phyloP scores from a whole-genome alignment of 2,329 filamentous ascomycete species.

The Talaromyces sp. region DNA sequence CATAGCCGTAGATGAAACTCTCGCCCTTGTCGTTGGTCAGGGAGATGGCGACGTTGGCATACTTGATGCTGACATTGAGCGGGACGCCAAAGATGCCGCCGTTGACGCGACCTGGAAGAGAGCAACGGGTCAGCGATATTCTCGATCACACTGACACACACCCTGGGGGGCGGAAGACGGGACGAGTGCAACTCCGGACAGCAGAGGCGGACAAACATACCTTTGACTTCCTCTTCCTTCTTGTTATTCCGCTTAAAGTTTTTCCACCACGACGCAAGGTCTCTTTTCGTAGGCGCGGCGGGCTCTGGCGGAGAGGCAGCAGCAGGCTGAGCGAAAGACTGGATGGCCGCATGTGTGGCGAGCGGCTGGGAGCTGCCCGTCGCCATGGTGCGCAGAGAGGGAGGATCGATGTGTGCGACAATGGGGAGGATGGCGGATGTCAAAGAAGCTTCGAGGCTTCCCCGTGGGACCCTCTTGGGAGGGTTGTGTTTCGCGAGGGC shows the following conservation, averaged over 20 bases:
- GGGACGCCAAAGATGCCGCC: constrained; percentile 92
- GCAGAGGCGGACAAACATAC: constrained; percentile 34
- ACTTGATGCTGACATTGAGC: constrained; percentile 87
- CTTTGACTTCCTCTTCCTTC: constrained; percentile 56
- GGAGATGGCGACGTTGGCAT: constrained; percentile 97
- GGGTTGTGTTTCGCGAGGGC: neutral
- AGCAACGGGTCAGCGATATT: neutral
- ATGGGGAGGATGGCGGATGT: neutral
- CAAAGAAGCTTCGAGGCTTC: neutral
- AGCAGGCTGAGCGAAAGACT: constrained; percentile 18
- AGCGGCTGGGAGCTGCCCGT: constrained; percentile 33
- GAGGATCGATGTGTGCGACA: neutral
- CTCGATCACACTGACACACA: neutral
- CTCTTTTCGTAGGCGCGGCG: constrained; percentile 77
- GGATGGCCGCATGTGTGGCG: constrained; percentile 28
- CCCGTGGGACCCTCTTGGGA: neutral
- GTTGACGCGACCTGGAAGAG: constrained; percentile 21
- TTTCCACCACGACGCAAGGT: constrained; percentile 96
- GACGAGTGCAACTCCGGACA: neutral
- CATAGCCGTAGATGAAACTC: constrained; percentile 97
- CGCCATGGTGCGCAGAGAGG: constrained; percentile 23
- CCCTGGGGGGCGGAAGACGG: neutral
- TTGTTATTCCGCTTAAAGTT: constrained; percentile 73
- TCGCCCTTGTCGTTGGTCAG: constrained; percentile 86
- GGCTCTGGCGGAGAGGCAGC: constrained; percentile 36